Percentiles rank a stretch among this genome's conserved stretches.
phyloP scores from a whole-genome alignment of 148 eudicot species.

The Talinum fruticosum region DNA sequence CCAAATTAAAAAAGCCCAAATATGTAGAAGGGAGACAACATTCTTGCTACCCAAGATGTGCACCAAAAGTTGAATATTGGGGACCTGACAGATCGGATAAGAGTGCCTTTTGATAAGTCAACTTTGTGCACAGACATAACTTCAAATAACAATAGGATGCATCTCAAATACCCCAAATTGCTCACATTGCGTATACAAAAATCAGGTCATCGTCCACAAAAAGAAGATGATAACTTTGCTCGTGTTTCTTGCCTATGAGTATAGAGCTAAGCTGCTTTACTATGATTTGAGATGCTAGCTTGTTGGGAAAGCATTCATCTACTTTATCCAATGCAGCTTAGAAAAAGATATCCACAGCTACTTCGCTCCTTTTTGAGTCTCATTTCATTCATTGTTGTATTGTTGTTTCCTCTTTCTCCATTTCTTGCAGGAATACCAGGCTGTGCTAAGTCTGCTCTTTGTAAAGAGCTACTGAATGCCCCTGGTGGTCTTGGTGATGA shows the following conservation, averaged over 20 bases:
- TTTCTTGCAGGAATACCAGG: constrained; percentile 82
- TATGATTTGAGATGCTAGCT: background rate
- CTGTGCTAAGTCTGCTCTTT: constrained; percentile 95
- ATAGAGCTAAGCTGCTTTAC: background rate
- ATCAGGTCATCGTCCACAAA: too few relatives aligned
- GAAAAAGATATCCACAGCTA: background rate
- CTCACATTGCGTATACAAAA: too few relatives aligned
- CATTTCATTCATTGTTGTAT: background rate
- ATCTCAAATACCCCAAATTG: too few relatives aligned
- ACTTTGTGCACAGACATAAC: too few relatives aligned
- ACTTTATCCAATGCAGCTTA: background rate
- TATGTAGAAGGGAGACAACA: too few relatives aligned
- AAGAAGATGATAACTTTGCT: background rate
- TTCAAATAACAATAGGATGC: too few relatives aligned
- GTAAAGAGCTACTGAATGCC: constrained; percentile 65
- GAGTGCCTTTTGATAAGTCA: too few relatives aligned
- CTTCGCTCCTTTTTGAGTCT: background rate
- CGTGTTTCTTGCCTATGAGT: background rate
- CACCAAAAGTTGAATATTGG: too few relatives aligned
- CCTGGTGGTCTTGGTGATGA: constrained; percentile 68
- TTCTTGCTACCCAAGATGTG: too few relatives aligned
- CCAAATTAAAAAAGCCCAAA: too few relatives aligned
- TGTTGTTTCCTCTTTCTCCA: background rate
- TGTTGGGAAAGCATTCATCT: background rate
- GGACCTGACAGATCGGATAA: too few relatives aligned